A percentile compares a stretch with the other conserved stretches of the same genome.
These are phyloP conservation scores for Penicillium goetzii DNA, from an alignment of 495 filamentous ascomycete genomes.

Conservation along the genomic window DNA sequence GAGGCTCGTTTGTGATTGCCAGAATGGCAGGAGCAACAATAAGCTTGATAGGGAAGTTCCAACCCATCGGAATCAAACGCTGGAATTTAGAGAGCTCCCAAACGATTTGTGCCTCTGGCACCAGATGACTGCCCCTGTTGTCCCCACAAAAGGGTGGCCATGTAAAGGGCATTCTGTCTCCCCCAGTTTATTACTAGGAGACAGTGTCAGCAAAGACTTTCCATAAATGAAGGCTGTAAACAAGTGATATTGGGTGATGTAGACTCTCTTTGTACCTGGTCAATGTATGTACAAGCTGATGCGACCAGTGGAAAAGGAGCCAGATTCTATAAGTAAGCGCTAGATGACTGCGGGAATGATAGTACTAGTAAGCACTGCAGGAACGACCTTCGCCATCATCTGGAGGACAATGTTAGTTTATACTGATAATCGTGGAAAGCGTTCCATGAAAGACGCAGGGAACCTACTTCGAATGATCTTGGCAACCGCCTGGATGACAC, in stretches of 20 bases:
- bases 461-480: conserved; percentile 62
- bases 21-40: not conserved
- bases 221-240: too few species aligned
- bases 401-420: not conserved
- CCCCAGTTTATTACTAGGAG: not conserved
- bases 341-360: not conserved
- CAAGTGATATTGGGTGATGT: not conserved
- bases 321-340: not conserved
- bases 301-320: not conserved
- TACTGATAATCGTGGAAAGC: not conserved
- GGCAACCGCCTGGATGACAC: conserved; percentile 70
- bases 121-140: not conserved
- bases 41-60: not conserved
- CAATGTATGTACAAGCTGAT: conserved; percentile 7
- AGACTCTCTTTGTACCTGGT: not conserved
- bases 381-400: conserved; percentile 8
- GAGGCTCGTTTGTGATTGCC: not conserved
- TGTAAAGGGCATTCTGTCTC: not conserved
- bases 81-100: not conserved
- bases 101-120: not conserved
- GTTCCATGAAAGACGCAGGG: not conserved
- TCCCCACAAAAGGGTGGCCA: not conserved
- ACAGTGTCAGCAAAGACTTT: not conserved
- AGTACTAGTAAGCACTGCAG: conserved; percentile 1
- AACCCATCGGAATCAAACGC: not conserved